Percentiles rank a stretch among this genome's conserved stretches.
Evolutionary conservation across 805 yeast species (phyloP).

Genomic region (Clavispora fructus): DNA sequence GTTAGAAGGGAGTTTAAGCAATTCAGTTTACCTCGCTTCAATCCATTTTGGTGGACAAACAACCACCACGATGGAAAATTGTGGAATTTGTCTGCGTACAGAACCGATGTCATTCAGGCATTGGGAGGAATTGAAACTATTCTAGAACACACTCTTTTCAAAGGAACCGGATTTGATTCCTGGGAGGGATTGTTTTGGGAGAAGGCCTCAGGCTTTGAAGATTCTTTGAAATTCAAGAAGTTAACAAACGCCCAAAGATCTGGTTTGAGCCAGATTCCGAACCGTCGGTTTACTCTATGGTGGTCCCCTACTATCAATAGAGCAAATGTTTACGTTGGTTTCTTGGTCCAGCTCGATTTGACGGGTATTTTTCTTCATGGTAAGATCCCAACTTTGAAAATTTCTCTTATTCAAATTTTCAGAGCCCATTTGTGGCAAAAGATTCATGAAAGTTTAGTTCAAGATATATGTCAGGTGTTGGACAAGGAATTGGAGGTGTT

Average conservation of each 20-base stretch:
- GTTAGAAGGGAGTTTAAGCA: slow-evolving; percentile 74
- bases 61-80: slow-evolving; percentile 91
- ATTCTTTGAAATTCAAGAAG: slow-evolving; percentile 88
- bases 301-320: slow-evolving; percentile 99
- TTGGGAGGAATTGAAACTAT: slow-evolving; percentile 96
- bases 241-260: slow-evolving; percentile 96
- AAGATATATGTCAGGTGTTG: slow-evolving; percentile 86
- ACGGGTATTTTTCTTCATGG: slow-evolving; percentile 98
- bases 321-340: slow-evolving; percentile 97
- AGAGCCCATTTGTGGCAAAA: slow-evolving; percentile 99
- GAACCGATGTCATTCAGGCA: slow-evolving; percentile 95
- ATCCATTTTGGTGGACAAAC: slow-evolving; percentile 97
- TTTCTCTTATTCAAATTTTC: slow-evolving; percentile 91
- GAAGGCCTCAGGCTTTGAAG: slow-evolving; percentile 95
- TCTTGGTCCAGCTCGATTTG: slow-evolving; percentile 88
- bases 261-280: slow-evolving; percentile 95
- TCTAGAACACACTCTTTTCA: slow-evolving; percentile 88
- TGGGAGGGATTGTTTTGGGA: slow-evolving; percentile 99
- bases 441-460: slow-evolving; percentile 91
- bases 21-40: slow-evolving; percentile 63
- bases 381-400: slow-evolving; percentile 93
- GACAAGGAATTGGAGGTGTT: slow-evolving; percentile 82
- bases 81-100: slow-evolving; percentile 88
- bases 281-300: slow-evolving; percentile 95
- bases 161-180: slow-evolving; percentile 94